A percentile compares a stretch with the other conserved stretches of the same genome.
Evolutionary conservation across 2,329 filamentous ascomycete species (phyloP).

Genomic region (Zymoseptoria ardabiliae): DNA sequence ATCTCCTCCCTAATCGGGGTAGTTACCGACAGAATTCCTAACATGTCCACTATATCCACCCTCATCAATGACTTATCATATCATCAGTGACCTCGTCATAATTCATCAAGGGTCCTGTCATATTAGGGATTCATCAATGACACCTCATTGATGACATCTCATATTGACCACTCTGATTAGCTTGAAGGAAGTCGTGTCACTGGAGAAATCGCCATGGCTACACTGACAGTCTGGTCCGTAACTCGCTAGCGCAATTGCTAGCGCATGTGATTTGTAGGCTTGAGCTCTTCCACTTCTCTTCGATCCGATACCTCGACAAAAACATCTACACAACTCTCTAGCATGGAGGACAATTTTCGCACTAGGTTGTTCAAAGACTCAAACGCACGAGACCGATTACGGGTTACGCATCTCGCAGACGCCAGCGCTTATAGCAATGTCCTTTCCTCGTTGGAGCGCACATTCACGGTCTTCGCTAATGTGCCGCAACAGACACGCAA

Average conservation of each 20-base stretch:
- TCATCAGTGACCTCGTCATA: not conserved
- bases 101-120: constrained; percentile 12
- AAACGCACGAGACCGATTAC: not conserved
- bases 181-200: too few relatives aligned
- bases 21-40: too few relatives aligned
- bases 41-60: too few relatives aligned
- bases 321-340: not conserved
- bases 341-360: not conserved
- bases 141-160: not conserved
- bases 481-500: not conserved
- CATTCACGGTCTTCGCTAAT: not conserved
- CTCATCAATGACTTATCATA: too few relatives aligned
- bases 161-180: too few relatives aligned
- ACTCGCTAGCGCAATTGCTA: not conserved
- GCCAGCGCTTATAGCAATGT: not conserved
- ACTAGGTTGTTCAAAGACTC: not conserved
- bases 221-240: not conserved
- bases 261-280: not conserved
- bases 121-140: not conserved
- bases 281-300: not conserved
- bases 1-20: too few relatives aligned
- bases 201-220: too few relatives aligned
- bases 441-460: not conserved
- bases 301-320: not conserved
- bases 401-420: not conserved